Percentiles rank a stretch among this genome's conserved stretches.
These are phyloP conservation scores for Penicillium sp. DNA, from an alignment of 2,329 filamentous ascomycete species.

Conservation along the genomic window DNA sequence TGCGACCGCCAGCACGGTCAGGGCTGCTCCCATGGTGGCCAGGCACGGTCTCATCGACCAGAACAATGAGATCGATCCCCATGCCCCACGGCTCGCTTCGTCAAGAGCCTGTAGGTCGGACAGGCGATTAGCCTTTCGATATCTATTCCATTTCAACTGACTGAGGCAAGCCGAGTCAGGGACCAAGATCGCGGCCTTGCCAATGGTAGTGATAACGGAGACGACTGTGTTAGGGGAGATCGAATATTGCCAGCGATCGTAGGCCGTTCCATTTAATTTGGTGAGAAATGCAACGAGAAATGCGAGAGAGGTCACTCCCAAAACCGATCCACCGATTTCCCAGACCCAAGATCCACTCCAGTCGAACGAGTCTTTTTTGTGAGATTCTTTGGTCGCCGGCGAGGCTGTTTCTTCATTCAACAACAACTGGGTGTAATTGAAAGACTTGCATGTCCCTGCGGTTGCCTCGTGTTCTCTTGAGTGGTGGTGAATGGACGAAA, in stretches of 20 bases:
- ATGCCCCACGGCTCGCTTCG: not conserved
- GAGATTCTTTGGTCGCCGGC: not conserved
- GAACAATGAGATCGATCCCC: not conserved
- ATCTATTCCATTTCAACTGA: not conserved
- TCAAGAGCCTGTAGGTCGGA: not conserved
- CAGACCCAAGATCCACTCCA: not conserved
- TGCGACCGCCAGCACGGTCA: not conserved
- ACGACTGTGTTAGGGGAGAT: not conserved
- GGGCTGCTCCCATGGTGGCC: not conserved
- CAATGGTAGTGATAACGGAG: not conserved
- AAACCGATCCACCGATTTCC: not conserved
- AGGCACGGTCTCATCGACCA: not conserved
- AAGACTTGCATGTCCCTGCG: not conserved
- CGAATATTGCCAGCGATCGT: not conserved
- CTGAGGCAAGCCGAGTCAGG: not conserved
- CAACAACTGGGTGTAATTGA: not conserved
- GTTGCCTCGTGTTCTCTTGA: not conserved
- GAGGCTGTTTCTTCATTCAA: not conserved
- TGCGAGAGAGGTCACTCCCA: not conserved
- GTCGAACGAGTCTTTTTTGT: not conserved
- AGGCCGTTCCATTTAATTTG: not conserved
- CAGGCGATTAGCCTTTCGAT: not conserved
- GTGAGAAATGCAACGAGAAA: not conserved
- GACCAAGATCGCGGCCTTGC: not conserved
- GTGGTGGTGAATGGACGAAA: not conserved